phyloP scores from a whole-genome alignment of 139 green algal species.

The Auxenochlorella pyrenoidosa region DNA sequence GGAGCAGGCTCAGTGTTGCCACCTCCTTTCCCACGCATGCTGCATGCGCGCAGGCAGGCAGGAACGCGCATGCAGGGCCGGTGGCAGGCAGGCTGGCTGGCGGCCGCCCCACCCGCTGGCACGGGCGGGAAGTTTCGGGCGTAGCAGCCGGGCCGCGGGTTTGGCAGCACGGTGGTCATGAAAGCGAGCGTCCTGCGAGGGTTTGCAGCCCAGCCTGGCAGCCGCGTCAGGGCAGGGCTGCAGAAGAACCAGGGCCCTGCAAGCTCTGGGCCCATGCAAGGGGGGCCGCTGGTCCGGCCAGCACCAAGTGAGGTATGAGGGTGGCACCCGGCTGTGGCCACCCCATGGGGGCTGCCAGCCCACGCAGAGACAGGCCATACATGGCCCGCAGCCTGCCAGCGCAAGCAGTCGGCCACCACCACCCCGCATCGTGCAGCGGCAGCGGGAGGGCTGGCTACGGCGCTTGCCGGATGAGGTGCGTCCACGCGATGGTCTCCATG shows the following conservation, averaged over 20 bases:
- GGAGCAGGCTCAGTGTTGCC: too few species aligned
- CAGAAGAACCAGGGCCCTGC: too few species aligned
- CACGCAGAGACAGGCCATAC: not conserved
- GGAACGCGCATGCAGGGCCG: not conserved
- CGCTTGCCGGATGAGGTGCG: slow-evolving; percentile 55
- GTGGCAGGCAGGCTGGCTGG: not conserved
- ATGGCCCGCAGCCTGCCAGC: too few species aligned
- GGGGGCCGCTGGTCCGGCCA: too few species aligned
- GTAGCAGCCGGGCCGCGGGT: slow-evolving; percentile 78
- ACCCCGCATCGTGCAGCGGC: too few species aligned
- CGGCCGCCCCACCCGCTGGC: not conserved
- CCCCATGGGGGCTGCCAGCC: too few species aligned
- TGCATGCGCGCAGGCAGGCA: not conserved
- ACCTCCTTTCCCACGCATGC: too few species aligned
- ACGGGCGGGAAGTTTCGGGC: slow-evolving; percentile 61
- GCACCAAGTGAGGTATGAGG: not conserved
- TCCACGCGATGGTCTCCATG: slow-evolving; percentile 67
- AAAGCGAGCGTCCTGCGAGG: slow-evolving; percentile 73
- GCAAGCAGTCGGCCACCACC: too few species aligned
- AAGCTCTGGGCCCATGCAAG: too few species aligned
- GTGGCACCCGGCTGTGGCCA: not conserved
- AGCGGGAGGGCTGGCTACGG: too few species aligned
- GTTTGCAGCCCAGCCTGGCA: too few species aligned
- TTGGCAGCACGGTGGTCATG: slow-evolving; percentile 85
- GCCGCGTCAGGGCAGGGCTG: too few species aligned